Evolutionary conservation across 2,329 filamentous ascomycete genomes (phyloP).

Genomic region (Fusarium tjaetaba): DNA sequence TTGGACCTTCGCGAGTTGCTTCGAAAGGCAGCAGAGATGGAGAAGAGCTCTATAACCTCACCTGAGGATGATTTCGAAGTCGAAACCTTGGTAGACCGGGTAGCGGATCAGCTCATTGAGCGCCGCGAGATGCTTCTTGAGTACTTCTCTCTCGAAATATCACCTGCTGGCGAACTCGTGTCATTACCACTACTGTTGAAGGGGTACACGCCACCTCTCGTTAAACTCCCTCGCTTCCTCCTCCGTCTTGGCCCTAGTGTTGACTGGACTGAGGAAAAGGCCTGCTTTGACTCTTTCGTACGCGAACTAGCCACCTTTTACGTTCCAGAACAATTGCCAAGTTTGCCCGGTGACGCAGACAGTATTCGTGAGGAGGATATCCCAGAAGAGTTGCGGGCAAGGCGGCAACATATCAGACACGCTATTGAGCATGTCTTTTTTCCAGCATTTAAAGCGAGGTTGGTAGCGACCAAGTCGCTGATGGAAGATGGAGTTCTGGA

Average conservation of each 20-base stretch:
- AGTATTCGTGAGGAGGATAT: conserved; percentile 50
- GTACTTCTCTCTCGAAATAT: conserved; percentile 90
- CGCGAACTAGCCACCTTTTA: conserved; percentile 90
- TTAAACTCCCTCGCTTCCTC: conserved; percentile 89
- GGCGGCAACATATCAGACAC: conserved; percentile 75
- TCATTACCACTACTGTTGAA: conserved; percentile 87
- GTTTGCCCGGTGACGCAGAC: conserved; percentile 50
- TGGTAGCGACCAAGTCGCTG: conserved; percentile 83
- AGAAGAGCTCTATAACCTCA: conserved; percentile 60
- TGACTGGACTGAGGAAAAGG: conserved; percentile 84
- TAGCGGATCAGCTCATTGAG: conserved; percentile 75
- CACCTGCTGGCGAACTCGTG: conserved; percentile 77
- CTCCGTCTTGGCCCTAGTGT: conserved; percentile 89
- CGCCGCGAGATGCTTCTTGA: conserved; percentile 88
- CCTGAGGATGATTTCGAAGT: conserved; percentile 71
- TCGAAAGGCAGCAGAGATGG: conserved; percentile 75
- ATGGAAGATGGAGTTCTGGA: conserved; percentile 82
- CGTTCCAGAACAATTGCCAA: conserved; percentile 83
- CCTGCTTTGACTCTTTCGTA: conserved; percentile 87
- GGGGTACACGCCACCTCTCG: conserved; percentile 85
- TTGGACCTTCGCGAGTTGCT: conserved; percentile 78
- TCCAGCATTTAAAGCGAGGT: conserved; percentile 82
- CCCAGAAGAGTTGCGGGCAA: conserved; percentile 62
- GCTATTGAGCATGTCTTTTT: conserved; percentile 89
- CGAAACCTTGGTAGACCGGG: conserved; percentile 70